Conservation (phyloP, 169 alveolate species). For the Cryptosporidium sp. region DNA sequence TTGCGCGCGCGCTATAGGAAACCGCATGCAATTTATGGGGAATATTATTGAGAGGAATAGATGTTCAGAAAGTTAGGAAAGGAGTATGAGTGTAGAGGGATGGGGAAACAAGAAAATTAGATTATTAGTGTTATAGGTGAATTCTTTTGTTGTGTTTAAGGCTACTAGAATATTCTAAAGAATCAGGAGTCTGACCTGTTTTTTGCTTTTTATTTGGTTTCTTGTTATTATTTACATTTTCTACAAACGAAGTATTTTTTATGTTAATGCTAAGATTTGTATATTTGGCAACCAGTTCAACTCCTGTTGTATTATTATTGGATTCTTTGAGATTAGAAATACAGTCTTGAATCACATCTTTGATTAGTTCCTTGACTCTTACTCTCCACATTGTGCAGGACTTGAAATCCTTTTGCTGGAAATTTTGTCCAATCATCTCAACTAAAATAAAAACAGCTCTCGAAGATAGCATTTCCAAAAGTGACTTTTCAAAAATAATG, state of each 20-base stretch:
- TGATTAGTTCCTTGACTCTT: conserved; percentile 18
- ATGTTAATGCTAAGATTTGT: background rate
- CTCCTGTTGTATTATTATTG: conserved; percentile 33
- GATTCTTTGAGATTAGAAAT: conserved; percentile 1
- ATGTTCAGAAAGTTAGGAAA: too few relatives aligned
- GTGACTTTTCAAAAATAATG: background rate
- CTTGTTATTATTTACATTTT: background rate
- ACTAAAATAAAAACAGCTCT: conserved; percentile 67
- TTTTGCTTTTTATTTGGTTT: conserved; percentile 4
- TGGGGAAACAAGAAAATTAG: background rate
- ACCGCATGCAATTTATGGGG: background rate
- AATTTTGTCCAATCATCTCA: conserved; percentile 68
- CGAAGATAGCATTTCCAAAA: conserved; percentile 51
- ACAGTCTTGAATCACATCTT: conserved; percentile 11
- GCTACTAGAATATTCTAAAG: background rate
- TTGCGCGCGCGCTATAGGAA: background rate
- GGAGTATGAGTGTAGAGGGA: background rate
- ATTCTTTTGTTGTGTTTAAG: conserved; percentile 4
- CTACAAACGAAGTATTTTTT: background rate
- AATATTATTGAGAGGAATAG: background rate
- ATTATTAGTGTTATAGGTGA: background rate
- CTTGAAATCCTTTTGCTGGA: conserved; percentile 23
- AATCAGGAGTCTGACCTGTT: background rate
- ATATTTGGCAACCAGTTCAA: conserved; percentile 28
- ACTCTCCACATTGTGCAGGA: conserved; percentile 47